Evolutionary conservation across 495 filamentous ascomycete genomes (phyloP).

Genomic region (Daldinia decipiens): DNA sequence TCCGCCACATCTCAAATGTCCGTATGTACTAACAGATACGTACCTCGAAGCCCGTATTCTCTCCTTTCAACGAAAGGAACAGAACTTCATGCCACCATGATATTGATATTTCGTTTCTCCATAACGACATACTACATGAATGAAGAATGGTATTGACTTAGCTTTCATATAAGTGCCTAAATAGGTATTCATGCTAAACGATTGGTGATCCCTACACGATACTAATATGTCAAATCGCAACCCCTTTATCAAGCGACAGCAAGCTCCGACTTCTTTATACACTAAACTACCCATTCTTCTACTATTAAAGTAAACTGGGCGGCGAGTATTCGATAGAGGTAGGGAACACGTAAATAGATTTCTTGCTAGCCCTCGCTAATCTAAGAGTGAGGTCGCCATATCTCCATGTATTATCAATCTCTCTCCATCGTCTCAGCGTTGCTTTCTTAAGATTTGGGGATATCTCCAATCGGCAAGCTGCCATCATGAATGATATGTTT

Average conservation of each 20-base stretch:
- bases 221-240: neutral
- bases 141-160: no score
- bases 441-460: neutral
- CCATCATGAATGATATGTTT: neutral
- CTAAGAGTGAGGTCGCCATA: neutral
- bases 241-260: neutral
- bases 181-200: no score
- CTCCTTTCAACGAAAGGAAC: no score
- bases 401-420: neutral
- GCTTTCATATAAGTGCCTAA: no score
- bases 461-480: conserved; percentile 7
- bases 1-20: no score
- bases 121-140: no score
- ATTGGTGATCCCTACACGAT: no score
- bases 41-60: no score
- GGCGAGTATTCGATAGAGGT: neutral
- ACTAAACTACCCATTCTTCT: neutral
- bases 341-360: neutral
- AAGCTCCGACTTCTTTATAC: neutral
- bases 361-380: neutral
- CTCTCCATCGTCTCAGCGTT: neutral
- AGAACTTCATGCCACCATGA: no score
- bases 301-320: neutral
- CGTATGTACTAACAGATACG: no score
- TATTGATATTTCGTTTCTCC: no score